Percentiles rank a stretch among this genome's conserved stretches.
These are phyloP conservation scores for Cercospora sp. DNA, from an alignment of 2,329 filamentous ascomycete genomes.

Conservation along the genomic window DNA sequence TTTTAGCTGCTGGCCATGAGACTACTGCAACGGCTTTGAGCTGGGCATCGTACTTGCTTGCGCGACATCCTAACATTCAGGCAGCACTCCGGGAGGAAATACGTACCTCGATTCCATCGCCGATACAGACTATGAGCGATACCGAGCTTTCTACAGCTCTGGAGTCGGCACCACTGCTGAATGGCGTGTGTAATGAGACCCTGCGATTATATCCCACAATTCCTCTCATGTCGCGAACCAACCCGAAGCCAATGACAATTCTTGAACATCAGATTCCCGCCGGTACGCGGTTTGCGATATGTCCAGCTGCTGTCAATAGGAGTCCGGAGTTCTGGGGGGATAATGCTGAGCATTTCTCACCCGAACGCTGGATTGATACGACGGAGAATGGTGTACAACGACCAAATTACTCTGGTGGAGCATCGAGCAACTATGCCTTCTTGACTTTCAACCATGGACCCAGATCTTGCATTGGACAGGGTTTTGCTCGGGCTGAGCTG, in stretches of 20 bases:
- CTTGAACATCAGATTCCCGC: constrained; percentile 42
- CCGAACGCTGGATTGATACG: constrained; percentile 50
- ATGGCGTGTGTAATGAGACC: constrained; percentile 49
- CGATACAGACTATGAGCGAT: constrained; percentile 31
- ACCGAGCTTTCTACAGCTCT: constrained; percentile 40
- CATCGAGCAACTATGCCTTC: constrained; percentile 54
- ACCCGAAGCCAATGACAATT: constrained; percentile 48
- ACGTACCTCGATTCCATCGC: constrained; percentile 58
- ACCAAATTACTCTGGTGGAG: constrained; percentile 65
- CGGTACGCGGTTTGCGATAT: constrained; percentile 43
- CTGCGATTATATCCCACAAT: constrained; percentile 52
- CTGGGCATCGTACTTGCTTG: constrained; percentile 74
- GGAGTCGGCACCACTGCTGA: constrained; percentile 48
- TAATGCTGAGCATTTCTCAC: constrained; percentile 45
- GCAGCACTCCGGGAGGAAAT: constrained; percentile 68
- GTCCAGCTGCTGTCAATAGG: constrained; percentile 48
- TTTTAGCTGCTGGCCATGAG: constrained; percentile 65
- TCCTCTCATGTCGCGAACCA: constrained; percentile 49
- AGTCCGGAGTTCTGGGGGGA: constrained; percentile 47
- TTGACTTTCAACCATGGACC: constrained; percentile 56
- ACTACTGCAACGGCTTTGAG: constrained; percentile 75
- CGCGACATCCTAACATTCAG: constrained; percentile 66
- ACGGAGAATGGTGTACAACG: constrained; percentile 30
- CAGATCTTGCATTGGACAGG: constrained; percentile 76
- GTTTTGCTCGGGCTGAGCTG: constrained; percentile 60